Conservation (phyloP, 208 protist species). For the Trypanosoma mega region DNA sequence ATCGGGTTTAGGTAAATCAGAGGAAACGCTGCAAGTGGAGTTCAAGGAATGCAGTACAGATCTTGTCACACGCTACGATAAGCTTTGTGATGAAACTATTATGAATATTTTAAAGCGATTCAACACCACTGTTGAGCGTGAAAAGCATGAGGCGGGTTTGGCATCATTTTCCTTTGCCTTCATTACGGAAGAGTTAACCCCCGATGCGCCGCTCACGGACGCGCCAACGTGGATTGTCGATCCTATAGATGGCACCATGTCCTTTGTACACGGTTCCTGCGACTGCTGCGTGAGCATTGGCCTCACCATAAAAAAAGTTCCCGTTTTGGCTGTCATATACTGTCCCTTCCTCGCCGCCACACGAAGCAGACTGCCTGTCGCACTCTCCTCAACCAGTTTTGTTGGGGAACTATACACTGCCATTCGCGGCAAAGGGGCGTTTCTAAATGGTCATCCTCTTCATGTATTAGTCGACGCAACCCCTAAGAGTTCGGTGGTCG, state of each 20-base stretch:
- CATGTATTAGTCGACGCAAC: conserved; percentile 24
- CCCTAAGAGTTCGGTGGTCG: conserved; percentile 31
- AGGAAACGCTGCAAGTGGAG: conserved; percentile 19
- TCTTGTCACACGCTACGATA: conserved; percentile 58
- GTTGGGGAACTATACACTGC: conserved; percentile 70
- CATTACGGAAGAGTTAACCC: conserved; percentile 47
- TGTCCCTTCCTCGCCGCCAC: conserved; percentile 43
- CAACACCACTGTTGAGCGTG: conserved; percentile 28
- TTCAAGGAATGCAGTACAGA: conserved; percentile 34
- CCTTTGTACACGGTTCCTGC: conserved; percentile 65
- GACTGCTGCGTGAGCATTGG: conserved; percentile 83
- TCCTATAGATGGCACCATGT: conserved; percentile 78
- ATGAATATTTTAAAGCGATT: conserved; percentile 31
- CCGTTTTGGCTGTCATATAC: conserved; percentile 71
- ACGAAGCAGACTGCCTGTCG: conserved; percentile 11
- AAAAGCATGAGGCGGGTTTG: conserved; percentile 26
- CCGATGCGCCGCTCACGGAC: conserved; percentile 37
- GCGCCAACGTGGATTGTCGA: conserved; percentile 76
- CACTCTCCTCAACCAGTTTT: conserved; percentile 28
- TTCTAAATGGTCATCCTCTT: conserved; percentile 54
- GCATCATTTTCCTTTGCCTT: conserved; percentile 35
- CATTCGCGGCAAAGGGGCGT: conserved; percentile 58
- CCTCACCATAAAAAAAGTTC: conserved; percentile 40
- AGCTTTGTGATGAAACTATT: conserved; percentile 45
- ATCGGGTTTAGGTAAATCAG: neutral